Conservation (phyloP, 495 filamentous ascomycete species). For the Trichoderma orchidacearum region DNA sequence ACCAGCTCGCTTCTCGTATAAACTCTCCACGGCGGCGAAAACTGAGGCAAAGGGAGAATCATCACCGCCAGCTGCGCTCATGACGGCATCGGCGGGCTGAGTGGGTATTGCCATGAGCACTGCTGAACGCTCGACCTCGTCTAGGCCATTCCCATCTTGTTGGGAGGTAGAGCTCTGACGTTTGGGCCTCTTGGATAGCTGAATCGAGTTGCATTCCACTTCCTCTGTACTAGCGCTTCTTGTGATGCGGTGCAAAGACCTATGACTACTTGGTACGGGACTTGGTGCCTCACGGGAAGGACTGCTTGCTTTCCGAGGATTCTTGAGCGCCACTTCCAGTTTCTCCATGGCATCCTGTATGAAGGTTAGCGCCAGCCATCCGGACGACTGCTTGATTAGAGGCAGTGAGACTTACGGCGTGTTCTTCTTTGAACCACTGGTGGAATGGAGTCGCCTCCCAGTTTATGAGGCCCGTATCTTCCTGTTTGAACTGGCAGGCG, state of each 20-base stretch:
- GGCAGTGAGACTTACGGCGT: constrained; percentile 16
- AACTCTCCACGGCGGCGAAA: background rate
- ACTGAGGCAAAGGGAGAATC: background rate
- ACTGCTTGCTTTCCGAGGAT: background rate
- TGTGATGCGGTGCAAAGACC: background rate
- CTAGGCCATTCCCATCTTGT: too few species aligned
- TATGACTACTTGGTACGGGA: background rate
- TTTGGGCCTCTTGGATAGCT: background rate
- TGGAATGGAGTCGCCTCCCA: constrained; percentile 24
- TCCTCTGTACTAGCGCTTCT: background rate
- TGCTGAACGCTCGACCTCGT: too few species aligned
- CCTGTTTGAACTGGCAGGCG: constrained; percentile 26
- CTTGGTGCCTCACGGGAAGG: background rate
- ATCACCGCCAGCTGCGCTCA: background rate
- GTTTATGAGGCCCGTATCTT: constrained; percentile 3
- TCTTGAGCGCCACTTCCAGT: background rate
- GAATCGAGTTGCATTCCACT: background rate
- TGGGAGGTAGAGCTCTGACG: background rate
- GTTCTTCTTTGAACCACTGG: constrained; percentile 15
- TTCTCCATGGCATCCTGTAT: background rate
- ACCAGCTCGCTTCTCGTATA: background rate
- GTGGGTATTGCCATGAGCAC: background rate
- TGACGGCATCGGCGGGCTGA: background rate
- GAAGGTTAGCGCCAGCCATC: background rate
- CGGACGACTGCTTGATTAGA: background rate